Percentiles rank a stretch among this genome's conserved stretches.
Conservation (phyloP, 257 asterid genomes). For the Nicotiana obtusifolia region DNA sequence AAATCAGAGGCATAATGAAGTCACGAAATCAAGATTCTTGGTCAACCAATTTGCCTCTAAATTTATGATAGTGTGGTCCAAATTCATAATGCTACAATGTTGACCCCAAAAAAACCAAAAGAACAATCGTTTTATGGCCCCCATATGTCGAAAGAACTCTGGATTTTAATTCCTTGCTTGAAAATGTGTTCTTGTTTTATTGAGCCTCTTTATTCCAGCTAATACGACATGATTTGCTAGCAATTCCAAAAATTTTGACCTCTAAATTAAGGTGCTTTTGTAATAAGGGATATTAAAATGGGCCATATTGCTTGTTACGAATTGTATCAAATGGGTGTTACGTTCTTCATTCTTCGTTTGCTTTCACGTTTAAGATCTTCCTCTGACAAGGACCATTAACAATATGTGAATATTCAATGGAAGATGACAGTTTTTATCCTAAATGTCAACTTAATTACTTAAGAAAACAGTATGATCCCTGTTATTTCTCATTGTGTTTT, state of each 20-base stretch:
- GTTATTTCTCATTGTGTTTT: neutral
- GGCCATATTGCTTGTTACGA: neutral
- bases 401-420: neutral
- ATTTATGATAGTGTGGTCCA: constrained; percentile 3
- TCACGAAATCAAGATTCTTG: constrained; percentile 12
- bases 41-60: constrained; percentile 8
- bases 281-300: neutral
- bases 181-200: neutral
- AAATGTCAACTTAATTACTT: neutral
- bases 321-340: neutral
- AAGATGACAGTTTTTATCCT: neutral
- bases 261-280: neutral
- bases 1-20: neutral
- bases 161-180: neutral
- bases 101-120: neutral
- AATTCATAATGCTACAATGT: neutral
- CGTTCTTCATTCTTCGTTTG: neutral
- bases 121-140: neutral
- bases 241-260: neutral
- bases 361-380: neutral
- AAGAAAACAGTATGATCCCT: neutral
- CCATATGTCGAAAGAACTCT: neutral
- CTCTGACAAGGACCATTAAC: neutral
- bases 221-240: neutral
- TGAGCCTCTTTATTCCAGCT: neutral